These are phyloP conservation scores for Yamadazyma songkhlaensis DNA, from an alignment of 1,139 yeast species.

Conservation along the genomic window DNA sequence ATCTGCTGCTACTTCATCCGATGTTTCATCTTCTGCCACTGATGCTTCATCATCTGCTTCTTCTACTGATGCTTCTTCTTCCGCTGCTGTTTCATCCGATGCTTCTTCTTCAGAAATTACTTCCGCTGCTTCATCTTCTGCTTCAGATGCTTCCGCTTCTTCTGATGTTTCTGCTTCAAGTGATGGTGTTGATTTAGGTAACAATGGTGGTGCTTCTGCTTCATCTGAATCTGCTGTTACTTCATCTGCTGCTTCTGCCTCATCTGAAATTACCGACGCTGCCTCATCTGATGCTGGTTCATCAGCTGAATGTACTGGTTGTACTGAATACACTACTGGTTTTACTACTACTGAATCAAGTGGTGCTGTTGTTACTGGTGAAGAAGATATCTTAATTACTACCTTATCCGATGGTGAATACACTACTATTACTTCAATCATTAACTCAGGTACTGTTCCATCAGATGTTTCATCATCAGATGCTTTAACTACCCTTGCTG, in stretches of 20 bases:
- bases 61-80: slow-evolving; percentile 6
- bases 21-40: slow-evolving; percentile 5
- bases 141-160: slow-evolving; percentile 4
- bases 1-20: slow-evolving; percentile 7
- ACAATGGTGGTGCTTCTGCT: slow-evolving; percentile 12
- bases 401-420: slow-evolving; percentile 7
- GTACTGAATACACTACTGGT: slow-evolving; percentile 7
- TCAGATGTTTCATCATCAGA: slow-evolving; percentile 10
- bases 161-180: slow-evolving; percentile 6
- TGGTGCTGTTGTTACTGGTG: slow-evolving; percentile 2
- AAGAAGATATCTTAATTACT: slow-evolving; percentile 4
- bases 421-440: slow-evolving; percentile 10
- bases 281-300: slow-evolving; percentile 11
- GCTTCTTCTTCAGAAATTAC: slow-evolving; percentile 3
- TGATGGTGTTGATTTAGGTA: slow-evolving; percentile 2
- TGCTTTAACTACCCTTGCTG: slow-evolving; percentile 21
- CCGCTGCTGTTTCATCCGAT: slow-evolving; percentile 5
- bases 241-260: slow-evolving; percentile 5
- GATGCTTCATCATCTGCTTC: background rate
- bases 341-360: slow-evolving; percentile 5
- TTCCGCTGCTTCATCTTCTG: slow-evolving; percentile 3
- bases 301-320: slow-evolving; percentile 13
- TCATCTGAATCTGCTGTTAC: slow-evolving; percentile 28
- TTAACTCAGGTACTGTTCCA: slow-evolving; percentile 10
- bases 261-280: slow-evolving; percentile 6